phyloP scores from a whole-genome alignment of 2,329 filamentous ascomycete species.

The Aspergillus chevalieri region DNA sequence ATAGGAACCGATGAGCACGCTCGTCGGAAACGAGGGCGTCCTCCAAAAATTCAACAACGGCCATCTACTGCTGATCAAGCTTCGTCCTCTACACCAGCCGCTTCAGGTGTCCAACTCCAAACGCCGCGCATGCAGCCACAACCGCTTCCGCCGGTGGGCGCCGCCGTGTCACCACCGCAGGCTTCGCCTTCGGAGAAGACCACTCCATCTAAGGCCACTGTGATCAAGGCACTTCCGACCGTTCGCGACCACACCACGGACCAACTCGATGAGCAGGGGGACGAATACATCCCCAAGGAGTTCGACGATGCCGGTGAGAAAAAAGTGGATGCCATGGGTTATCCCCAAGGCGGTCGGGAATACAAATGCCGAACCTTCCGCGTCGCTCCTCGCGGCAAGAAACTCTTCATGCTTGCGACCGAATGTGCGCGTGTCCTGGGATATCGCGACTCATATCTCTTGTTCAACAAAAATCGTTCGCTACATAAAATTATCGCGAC shows the following conservation, averaged over 20 bases:
- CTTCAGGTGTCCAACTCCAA: conserved; percentile 28
- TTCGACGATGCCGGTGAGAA: conserved; percentile 89
- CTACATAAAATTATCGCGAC: conserved; percentile 96
- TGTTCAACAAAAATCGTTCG: conserved; percentile 98
- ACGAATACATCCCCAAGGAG: conserved; percentile 92
- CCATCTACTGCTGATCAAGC: conserved; percentile 27
- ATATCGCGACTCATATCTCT: conserved; percentile 93
- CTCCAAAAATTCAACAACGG: conserved; percentile 43
- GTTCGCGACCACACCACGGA: conserved; percentile 96
- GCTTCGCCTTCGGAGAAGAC: conserved; percentile 62
- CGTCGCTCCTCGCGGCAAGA: conserved; percentile 82
- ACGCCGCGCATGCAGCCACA: conserved; percentile 39
- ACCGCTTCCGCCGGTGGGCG: conserved; percentile 22
- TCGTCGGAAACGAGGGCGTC: conserved; percentile 46
- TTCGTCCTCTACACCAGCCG: conserved; percentile 6
- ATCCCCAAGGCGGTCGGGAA: conserved; percentile 72
- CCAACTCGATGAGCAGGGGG: conserved; percentile 78
- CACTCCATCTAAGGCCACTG: conserved; percentile 69
- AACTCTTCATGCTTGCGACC: conserved; percentile 97
- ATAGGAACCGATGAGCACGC: conserved; percentile 31
- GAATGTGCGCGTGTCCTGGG: conserved; percentile 91
- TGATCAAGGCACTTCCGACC: conserved; percentile 89
- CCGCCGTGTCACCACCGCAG: conserved; percentile 50
- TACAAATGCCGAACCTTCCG: conserved; percentile 92
- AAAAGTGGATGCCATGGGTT: conserved; percentile 80